Evolutionary conservation across 106 monocot genomes (phyloP).

Genomic region (Acorus calamus): DNA sequence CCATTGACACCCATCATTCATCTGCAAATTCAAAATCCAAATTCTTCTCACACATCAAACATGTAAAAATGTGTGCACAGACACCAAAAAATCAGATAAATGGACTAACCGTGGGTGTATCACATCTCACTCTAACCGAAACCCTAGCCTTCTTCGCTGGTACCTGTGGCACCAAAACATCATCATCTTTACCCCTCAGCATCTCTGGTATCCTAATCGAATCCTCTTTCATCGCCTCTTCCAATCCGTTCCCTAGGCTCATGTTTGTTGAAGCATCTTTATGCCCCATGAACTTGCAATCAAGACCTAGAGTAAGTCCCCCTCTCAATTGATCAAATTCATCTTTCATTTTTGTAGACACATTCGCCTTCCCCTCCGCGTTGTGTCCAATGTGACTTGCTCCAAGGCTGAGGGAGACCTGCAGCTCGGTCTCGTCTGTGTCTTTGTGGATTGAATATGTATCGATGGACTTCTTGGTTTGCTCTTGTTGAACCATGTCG

Average conservation of each 20-base stretch:
- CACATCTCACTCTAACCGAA: constrained; percentile 78
- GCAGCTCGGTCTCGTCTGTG: constrained; percentile 32
- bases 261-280: constrained; percentile 8
- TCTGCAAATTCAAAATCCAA: constrained; percentile 17
- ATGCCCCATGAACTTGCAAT: constrained; percentile 26
- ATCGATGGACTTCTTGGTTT: constrained; percentile 13
- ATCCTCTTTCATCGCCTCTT: constrained; percentile 32
- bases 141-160: constrained; percentile 87
- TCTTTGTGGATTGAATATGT: background rate
- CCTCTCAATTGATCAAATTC: constrained; percentile 1
- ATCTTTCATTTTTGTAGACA: background rate
- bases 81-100: background rate
- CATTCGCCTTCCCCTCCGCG: constrained; percentile 15
- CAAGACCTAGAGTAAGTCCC: constrained; percentile 46
- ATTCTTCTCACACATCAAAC: too few relatives aligned
- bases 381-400: constrained; percentile 15
- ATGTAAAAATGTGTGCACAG: background rate
- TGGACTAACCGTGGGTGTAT: constrained; percentile 59
- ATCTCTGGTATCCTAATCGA: constrained; percentile 32
- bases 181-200: constrained; percentile 22
- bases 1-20: constrained; percentile 97
- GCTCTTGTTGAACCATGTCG: constrained; percentile 39
- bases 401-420: constrained; percentile 56
- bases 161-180: constrained; percentile 28
- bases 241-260: constrained; percentile 40